Conservation (phyloP, 768 basidiomycete genomes). For the Boletus pseudo-olivaceus region DNA sequence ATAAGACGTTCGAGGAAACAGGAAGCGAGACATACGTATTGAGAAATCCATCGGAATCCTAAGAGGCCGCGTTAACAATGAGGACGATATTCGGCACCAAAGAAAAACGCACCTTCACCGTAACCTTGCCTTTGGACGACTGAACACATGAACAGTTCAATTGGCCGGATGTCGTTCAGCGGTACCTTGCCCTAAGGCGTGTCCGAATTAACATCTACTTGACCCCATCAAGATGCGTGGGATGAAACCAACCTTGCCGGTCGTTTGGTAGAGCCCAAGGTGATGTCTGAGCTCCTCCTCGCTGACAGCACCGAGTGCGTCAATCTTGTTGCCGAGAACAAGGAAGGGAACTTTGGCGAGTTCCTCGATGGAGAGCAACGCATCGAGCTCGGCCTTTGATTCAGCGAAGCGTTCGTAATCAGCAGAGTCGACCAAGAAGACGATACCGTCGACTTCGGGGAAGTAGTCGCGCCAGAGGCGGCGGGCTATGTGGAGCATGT, state of each 20-base stretch:
- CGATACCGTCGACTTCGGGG: conserved; percentile 98
- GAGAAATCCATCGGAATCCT: conserved; percentile 95
- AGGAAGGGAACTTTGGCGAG: conserved; percentile 97
- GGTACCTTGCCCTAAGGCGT: conserved; percentile 86
- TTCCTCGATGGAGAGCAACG: conserved; percentile 92
- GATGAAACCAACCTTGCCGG: conserved; percentile 75
- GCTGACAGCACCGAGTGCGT: conserved; percentile 94
- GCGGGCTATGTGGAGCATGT: conserved; percentile 54
- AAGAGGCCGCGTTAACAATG: conserved; percentile 2
- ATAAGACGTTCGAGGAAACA: neutral
- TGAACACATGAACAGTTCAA: conserved; percentile 99
- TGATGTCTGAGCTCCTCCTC: conserved; percentile 97
- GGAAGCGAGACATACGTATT: conserved; percentile 68
- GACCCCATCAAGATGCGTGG: neutral
- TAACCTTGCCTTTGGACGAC: conserved; percentile 99
- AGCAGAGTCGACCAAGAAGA: conserved; percentile 96
- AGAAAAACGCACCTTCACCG: conserved; percentile 69
- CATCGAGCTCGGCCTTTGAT: conserved; percentile 96
- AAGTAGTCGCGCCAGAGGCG: conserved; percentile 99
- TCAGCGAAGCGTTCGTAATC: conserved; percentile 96
- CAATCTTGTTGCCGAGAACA: conserved; percentile 98
- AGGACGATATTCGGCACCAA: neutral
- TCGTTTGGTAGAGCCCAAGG: conserved; percentile 97
- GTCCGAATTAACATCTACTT: conserved; percentile 4
- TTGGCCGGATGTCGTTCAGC: conserved; percentile 93